Evolutionary conservation across 805 yeast genomes (phyloP).

Genomic region (Wickerhamiella shivajii): DNA sequence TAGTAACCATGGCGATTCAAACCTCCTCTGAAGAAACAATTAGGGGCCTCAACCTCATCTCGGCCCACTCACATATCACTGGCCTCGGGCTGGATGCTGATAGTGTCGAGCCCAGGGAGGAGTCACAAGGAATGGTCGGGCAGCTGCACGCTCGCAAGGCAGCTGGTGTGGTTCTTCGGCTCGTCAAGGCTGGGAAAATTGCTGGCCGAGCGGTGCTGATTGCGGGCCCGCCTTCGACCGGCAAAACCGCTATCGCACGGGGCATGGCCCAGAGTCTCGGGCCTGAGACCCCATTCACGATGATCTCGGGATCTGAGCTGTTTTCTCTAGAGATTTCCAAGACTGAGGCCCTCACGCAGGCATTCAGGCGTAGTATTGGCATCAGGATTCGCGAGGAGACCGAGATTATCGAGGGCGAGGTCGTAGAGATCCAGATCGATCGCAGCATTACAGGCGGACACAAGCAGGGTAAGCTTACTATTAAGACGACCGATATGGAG

Average conservation of each 20-base stretch:
- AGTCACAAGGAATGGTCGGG: constrained; percentile 94
- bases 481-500: constrained; percentile 96
- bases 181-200: constrained; percentile 87
- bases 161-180: constrained; percentile 82
- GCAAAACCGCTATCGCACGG: constrained; percentile 97
- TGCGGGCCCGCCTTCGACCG: constrained; percentile 98
- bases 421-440: constrained; percentile 90
- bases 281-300: constrained; percentile 81
- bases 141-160: constrained; percentile 91
- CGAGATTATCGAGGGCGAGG: constrained; percentile 97
- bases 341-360: constrained; percentile 93
- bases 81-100: constrained; percentile 90
- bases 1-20: constrained; percentile 24
- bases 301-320: constrained; percentile 87
- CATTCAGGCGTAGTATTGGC: constrained; percentile 91
- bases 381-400: constrained; percentile 92
- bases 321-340: constrained; percentile 84
- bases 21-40: constrained; percentile 33
- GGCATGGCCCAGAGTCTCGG: constrained; percentile 45
- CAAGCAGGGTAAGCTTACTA: constrained; percentile 94
- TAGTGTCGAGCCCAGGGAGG: constrained; percentile 63
- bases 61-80: constrained; percentile 96
- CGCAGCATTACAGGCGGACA: constrained; percentile 93
- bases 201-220: constrained; percentile 92
- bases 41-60: constrained; percentile 62